Evolutionary conservation across 164 flowering plant genomes (phyloP).

Genomic region (Kingdonia uniflora): DNA sequence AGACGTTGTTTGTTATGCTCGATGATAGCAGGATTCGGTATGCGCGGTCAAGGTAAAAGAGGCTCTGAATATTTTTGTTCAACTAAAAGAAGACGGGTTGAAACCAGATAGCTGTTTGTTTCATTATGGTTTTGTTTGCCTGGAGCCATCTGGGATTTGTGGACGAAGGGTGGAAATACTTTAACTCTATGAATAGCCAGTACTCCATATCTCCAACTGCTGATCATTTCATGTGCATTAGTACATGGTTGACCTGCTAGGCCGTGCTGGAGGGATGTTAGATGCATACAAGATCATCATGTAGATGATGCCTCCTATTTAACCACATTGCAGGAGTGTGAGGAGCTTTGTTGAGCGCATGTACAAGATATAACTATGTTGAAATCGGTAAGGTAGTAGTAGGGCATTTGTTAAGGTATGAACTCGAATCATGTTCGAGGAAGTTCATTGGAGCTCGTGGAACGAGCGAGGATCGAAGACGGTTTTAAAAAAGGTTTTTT

Average conservation of each 20-base stretch:
- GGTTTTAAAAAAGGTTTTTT: no score
- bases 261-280: slow-evolving; percentile 12
- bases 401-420: no score
- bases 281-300: slow-evolving; percentile 15
- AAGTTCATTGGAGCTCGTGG: no score
- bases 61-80: slow-evolving; percentile 13
- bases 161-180: slow-evolving; percentile 13
- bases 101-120: slow-evolving; percentile 15
- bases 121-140: slow-evolving; percentile 16
- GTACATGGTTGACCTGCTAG: slow-evolving; percentile 17
- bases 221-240: slow-evolving; percentile 22
- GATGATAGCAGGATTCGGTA: slow-evolving; percentile 17
- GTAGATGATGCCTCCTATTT: slow-evolving; percentile 10
- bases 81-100: slow-evolving; percentile 11
- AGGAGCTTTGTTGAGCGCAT: slow-evolving; percentile 19
- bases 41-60: slow-evolving; percentile 15
- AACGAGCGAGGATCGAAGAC: no score
- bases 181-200: slow-evolving; percentile 12
- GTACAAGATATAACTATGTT: slow-evolving; percentile 11
- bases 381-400: slow-evolving; percentile 16
- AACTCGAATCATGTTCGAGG: no score
- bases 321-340: slow-evolving; percentile 19
- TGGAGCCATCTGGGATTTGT: slow-evolving; percentile 20
- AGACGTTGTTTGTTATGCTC: slow-evolving; percentile 15
- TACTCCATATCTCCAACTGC: slow-evolving; percentile 16